Percentiles rank a stretch among this genome's conserved stretches.
These are phyloP conservation scores for Babesia ovata DNA, from an alignment of 169 alveolate genomes.

Conservation along the genomic window DNA sequence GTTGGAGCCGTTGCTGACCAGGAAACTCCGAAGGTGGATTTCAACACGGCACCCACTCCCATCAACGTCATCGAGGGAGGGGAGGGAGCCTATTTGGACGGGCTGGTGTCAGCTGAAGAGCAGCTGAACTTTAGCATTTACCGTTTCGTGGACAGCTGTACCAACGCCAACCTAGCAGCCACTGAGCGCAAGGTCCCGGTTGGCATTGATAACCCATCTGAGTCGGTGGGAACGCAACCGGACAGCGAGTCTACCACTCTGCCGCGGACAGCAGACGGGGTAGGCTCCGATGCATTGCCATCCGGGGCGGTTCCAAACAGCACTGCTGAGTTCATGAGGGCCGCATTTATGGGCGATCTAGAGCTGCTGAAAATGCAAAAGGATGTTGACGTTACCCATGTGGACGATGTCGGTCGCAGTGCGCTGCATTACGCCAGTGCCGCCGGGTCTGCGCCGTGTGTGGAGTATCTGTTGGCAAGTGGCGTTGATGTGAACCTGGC, in stretches of 20 bases:
- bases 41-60: constrained; percentile 42
- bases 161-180: neutral
- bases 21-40: constrained; percentile 10
- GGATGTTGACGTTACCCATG: constrained; percentile 70
- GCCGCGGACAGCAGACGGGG: neutral
- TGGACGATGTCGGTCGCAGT: constrained; percentile 84
- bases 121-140: constrained; percentile 59
- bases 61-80: constrained; percentile 21
- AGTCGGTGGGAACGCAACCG: neutral
- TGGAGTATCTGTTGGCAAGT: constrained; percentile 68
- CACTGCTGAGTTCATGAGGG: constrained; percentile 60
- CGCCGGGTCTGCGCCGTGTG: constrained; percentile 77
- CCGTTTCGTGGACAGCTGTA: constrained; percentile 59
- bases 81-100: constrained; percentile 21
- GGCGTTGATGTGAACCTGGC: constrained; percentile 78
- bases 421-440: constrained; percentile 87
- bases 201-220: constrained; percentile 5
- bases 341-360: constrained; percentile 81
- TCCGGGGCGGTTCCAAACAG: neutral
- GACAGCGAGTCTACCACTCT: neutral
- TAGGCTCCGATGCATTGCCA: neutral
- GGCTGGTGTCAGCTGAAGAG: constrained; percentile 27
- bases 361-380: constrained; percentile 70
- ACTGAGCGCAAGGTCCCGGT: neutral
- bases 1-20: too few species aligned